These are phyloP conservation scores for Trametes punicea DNA, from an alignment of 768 basidiomycete genomes.

Conservation along the genomic window DNA sequence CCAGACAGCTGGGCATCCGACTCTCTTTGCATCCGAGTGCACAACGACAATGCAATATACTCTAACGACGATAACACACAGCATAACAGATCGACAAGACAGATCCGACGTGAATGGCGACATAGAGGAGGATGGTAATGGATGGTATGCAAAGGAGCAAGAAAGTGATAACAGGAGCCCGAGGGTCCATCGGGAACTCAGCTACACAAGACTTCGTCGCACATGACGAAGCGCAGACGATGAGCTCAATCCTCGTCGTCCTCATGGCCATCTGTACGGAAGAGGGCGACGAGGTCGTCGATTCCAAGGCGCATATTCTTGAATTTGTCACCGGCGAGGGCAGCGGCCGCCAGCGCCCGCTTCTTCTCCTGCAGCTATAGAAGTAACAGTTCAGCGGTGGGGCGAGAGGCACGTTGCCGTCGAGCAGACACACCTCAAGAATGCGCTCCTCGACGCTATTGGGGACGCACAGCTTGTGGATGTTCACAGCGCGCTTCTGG, in stretches of 20 bases:
- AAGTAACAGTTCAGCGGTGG: neutral
- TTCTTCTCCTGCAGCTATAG: constrained; percentile 86
- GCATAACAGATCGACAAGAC: no score
- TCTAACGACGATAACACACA: no score
- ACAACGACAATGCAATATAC: no score
- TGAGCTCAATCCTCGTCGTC: constrained; percentile 46
- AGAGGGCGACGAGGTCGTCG: constrained; percentile 82
- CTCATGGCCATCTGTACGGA: constrained; percentile 54
- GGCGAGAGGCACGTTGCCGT: neutral
- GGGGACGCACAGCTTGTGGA: constrained; percentile 85
- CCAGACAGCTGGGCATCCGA: neutral
- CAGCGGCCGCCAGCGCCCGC: constrained; percentile 77
- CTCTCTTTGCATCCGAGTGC: no score
- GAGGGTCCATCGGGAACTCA: no score
- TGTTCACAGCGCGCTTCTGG: constrained; percentile 82
- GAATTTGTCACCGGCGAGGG: constrained; percentile 83
- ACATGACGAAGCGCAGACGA: neutral
- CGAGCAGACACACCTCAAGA: constrained; percentile 45
- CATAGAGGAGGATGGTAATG: no score
- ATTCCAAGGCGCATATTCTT: constrained; percentile 81
- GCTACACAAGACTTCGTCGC: no score
- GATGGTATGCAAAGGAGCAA: no score
- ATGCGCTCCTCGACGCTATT: constrained; percentile 88
- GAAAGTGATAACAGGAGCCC: no score
- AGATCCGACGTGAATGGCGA: no score